phyloP scores from a whole-genome alignment of 257 asterid genomes.

The Salvia splendens region DNA sequence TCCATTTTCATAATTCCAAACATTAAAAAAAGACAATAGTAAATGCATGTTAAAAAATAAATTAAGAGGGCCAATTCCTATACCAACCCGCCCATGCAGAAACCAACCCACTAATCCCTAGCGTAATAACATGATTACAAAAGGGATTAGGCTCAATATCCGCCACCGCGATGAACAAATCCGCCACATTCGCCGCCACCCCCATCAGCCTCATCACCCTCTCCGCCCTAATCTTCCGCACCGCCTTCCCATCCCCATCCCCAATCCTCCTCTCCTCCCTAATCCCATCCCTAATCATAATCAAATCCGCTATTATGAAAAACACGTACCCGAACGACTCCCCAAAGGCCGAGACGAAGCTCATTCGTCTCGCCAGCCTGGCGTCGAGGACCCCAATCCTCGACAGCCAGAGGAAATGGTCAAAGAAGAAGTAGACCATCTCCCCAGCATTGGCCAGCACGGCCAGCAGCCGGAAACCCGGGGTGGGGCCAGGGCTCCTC shows the following conservation, averaged over 20 bases:
- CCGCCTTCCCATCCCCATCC: conserved; percentile 29
- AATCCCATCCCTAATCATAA: conserved; percentile 63
- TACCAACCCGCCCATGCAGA: conserved; percentile 99
- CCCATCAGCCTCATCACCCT: conserved; percentile 89
- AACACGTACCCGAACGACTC: conserved; percentile 84
- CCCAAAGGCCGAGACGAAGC: conserved; percentile 90
- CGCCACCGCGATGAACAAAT: conserved; percentile 74
- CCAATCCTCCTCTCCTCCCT: conserved; percentile 49
- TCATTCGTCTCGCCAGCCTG: conserved; percentile 59
- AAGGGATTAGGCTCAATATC: conserved; percentile 94
- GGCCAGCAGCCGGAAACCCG: conserved; percentile 55
- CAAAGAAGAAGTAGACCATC: conserved; percentile 95
- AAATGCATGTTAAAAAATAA: no score
- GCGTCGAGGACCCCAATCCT: conserved; percentile 70
- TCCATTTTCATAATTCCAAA: neutral
- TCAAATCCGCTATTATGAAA: conserved; percentile 59
- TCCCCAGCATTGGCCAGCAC: conserved; percentile 81
- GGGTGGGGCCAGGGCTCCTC: conserved; percentile 59
- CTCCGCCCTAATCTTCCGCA: conserved; percentile 60
- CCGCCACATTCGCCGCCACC: conserved; percentile 88
- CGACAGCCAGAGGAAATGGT: conserved; percentile 85
- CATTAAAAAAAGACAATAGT: neutral
- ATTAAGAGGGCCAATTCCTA: conserved; percentile 81
- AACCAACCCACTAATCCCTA: conserved; percentile 88
- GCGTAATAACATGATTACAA: conserved; percentile 74